A percentile compares a stretch with the other conserved stretches of the same genome.
These are phyloP conservation scores for Rosellinia necatrix DNA, from an alignment of 2,329 filamentous ascomycete species.

Conservation along the genomic window DNA sequence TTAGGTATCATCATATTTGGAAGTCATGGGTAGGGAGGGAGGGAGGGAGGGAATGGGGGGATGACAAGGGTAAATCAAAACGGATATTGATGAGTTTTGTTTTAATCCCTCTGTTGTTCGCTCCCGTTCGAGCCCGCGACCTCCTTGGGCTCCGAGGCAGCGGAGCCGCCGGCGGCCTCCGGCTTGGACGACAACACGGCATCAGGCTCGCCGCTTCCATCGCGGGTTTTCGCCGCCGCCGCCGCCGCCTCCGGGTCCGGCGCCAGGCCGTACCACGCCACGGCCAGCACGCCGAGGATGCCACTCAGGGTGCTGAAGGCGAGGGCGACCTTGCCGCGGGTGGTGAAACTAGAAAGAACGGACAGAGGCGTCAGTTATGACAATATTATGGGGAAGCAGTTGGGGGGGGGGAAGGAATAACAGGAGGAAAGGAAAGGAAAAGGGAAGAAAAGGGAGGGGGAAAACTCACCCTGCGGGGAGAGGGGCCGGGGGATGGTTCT, in stretches of 20 bases:
- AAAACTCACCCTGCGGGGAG: conserved; percentile 64
- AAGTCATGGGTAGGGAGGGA: too few relatives aligned
- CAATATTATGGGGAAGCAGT: background rate
- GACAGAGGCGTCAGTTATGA: too few relatives aligned
- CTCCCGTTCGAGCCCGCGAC: background rate
- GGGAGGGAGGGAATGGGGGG: too few relatives aligned
- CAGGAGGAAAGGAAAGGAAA: background rate
- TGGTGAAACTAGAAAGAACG: conserved; percentile 59
- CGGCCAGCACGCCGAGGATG: conserved; percentile 67
- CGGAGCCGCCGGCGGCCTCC: conserved; percentile 15
- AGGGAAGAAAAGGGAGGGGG: background rate
- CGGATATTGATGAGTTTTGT: too few relatives aligned
- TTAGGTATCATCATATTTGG: too few relatives aligned
- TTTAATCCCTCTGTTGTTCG: too few relatives aligned
- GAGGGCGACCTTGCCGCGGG: conserved; percentile 73
- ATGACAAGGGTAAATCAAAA: too few relatives aligned
- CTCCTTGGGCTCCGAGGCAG: conserved; percentile 13
- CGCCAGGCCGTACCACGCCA: conserved; percentile 68
- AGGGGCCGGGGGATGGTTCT: conserved; percentile 58
- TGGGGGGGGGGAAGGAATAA: background rate
- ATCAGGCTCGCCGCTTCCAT: too few relatives aligned
- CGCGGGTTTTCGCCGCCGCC: too few relatives aligned
- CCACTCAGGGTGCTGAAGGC: conserved; percentile 73
- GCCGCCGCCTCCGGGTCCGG: too few relatives aligned
- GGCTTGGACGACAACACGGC: background rate